These are phyloP conservation scores for Ophiostoma ips DNA, from an alignment of 2,329 filamentous ascomycete species.

Conservation along the genomic window DNA sequence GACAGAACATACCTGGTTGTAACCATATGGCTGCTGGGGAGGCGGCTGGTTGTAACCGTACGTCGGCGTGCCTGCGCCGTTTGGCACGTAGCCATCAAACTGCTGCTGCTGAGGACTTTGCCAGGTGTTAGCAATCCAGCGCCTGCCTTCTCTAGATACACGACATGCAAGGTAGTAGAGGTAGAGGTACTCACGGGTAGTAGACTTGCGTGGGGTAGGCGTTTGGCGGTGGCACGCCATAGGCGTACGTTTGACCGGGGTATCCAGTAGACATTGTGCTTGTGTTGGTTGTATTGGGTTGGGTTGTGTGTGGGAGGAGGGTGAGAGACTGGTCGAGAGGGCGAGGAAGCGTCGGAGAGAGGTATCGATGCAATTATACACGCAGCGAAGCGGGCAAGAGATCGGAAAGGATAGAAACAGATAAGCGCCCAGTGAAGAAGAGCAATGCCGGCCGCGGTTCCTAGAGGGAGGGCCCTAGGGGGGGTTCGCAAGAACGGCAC, in stretches of 20 bases:
- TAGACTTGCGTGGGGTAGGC: constrained; percentile 9
- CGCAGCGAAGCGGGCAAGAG: not conserved
- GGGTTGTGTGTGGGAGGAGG: not conserved
- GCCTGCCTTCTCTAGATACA: no score
- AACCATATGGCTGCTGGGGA: constrained; percentile 8
- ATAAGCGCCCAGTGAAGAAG: not conserved
- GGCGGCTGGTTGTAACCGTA: constrained; percentile 8
- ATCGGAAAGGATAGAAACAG: not conserved
- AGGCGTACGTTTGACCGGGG: not conserved
- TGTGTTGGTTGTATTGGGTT: no score
- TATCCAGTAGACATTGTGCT: not conserved
- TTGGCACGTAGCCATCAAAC: constrained; percentile 9
- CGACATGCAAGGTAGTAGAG: no score
- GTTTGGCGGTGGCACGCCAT: constrained; percentile 7
- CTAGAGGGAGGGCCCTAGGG: not conserved
- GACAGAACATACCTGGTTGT: constrained; percentile 6
- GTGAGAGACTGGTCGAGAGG: not conserved
- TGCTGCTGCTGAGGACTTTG: constrained; percentile 7
- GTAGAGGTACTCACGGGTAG: constrained; percentile 6
- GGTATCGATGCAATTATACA: not conserved
- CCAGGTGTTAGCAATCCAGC: not conserved
- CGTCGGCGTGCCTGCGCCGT: constrained; percentile 1
- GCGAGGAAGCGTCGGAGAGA: not conserved
- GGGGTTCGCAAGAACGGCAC: not conserved
- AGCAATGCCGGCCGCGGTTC: not conserved